Base-by-base conservation (phyloP, 345 rosid genomes). In the Rhizophora apiculata region DNA sequence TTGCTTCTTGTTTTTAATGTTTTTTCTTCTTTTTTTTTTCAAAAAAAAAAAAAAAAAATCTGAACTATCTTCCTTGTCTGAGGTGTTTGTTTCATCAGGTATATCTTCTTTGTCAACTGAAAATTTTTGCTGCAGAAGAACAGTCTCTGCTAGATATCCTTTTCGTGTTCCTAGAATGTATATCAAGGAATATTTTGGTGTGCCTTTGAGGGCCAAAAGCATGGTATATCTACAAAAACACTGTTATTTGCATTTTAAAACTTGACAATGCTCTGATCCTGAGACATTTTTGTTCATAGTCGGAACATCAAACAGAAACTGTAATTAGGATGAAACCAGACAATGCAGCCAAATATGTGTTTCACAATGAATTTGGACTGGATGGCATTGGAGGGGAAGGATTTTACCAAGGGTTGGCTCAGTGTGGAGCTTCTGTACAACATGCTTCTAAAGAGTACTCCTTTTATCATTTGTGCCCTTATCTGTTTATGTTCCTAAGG, bases 391-490 rank as follows among this genome's bases (percentile, higher is more conserved):
- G 96, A 61, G 80, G 77, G 61, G 93, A 86, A 65, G 80, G 77
- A 62, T 78, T 87, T 79, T 74, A 78, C 64, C 80, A 85, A 70
- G 74, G 82, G 89, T 63, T 94, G 82, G 79, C 71, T 24, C 84
- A 78, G 57, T 85, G 85, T 74, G 97, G 98, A 83, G 95, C 95
- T 78, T 88, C 86, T 39, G 24, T 54, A 54, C 88, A 82, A 74
- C 77, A 77, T 74, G 80, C 84, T 77, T 85, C 93, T 43, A 81
- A 78, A 87, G 83, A 76, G 98, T 94, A 89, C 65, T 36, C 51
- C 69, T 73, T 65, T 72, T 54, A 48, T 61, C 76, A 67, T 70
- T 60, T 64, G 6, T 71, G 3, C 69, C 37, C 67, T 67, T 62
- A 61, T 69, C 19, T 56, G 60, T 55, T 39, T 52, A 22, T 60